Base-by-base conservation (phyloP, 176 grass and related monocot genomes). In the Miscanthus lutarioriparius region DNA sequence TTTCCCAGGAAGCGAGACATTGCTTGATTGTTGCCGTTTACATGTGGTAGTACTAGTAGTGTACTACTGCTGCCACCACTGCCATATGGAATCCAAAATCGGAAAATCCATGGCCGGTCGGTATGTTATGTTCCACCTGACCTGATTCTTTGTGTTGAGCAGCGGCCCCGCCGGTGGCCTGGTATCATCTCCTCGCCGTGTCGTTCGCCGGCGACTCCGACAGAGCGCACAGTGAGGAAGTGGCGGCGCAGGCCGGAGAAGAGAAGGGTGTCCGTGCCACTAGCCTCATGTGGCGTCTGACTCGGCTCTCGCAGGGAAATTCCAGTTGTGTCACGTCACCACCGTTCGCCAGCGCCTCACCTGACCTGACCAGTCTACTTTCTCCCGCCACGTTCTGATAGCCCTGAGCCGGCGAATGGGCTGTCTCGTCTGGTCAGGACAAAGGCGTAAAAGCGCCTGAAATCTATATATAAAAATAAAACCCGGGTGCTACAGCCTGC, bases 341-440 rank as follows among this genome's bases (percentile, higher is more conserved):
- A 10, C 61, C 15, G 66, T 73, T 47, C 22, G 25, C 47, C 43
- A 74, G 48, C 65, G 27, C 68, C 82, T 33, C 32, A 33, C 32
- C 2, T 38, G 81, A 17, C 64, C 86, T 61, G 82, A 51, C 44
- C 44, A 47, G 12, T 47, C 44, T 47, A 47, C 44, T 47, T 48
- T 16, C 87, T n/a, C 1, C 49, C 78, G 36, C 20, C 72, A 53
- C 78, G 77, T 15, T 81, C 76, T 65, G 45, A 64, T 70, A 69
- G 26, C n/a, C 47, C 47, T 51, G 63, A 40, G 1, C 72, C 56
- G 44, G 56, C 73, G 8, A 90, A 79, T 67, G 74, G 66, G 67
- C 2, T 54, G 83, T 82, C 78, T 45, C 54, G 78, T 72, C 83
- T 48, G 67, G 56, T n/a, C 74, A 83, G 15, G 84, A 86, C 84